Percentiles rank a stretch among this genome's conserved stretches.
Conservation (phyloP, 1,284 basidiomycete species). For the Gymnopus androsaceus region DNA sequence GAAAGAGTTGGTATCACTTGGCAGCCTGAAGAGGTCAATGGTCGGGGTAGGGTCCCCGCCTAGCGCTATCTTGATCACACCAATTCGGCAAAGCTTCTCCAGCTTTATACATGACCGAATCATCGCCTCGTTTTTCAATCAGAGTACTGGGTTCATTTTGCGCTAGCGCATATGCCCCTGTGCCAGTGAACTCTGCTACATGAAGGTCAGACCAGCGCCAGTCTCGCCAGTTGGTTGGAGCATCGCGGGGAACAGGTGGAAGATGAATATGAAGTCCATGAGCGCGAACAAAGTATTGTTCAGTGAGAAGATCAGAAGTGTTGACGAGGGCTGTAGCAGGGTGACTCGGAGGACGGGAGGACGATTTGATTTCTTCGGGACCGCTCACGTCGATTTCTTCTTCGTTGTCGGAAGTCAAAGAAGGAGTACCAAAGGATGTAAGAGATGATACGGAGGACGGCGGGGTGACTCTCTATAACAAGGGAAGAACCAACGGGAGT, state of each 20-base stretch:
- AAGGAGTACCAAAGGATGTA: slow-evolving; percentile 29
- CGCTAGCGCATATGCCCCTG: too few relatives aligned
- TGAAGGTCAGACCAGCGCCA: slow-evolving; percentile 44
- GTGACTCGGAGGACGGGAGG: slow-evolving; percentile 2
- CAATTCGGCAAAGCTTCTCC: too few relatives aligned
- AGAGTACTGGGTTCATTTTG: too few relatives aligned
- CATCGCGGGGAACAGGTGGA: slow-evolving; percentile 17
- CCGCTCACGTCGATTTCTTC: slow-evolving; percentile 20
- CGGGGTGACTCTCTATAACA: slow-evolving; percentile 11
- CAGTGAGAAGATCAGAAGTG: slow-evolving; percentile 24
- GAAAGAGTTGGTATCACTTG: too few relatives aligned
- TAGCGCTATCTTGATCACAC: too few relatives aligned
- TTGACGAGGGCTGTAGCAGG: too few relatives aligned
- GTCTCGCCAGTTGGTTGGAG: slow-evolving; percentile 29
- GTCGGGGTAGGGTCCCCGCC: too few relatives aligned
- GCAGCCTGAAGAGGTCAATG: too few relatives aligned
- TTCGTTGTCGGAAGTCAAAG: slow-evolving; percentile 42
- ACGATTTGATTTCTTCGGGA: background rate
- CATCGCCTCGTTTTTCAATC: too few relatives aligned
- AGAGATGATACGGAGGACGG: slow-evolving; percentile 17
- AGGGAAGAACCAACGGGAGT: background rate
- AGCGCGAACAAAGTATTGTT: slow-evolving; percentile 34
- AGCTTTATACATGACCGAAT: too few relatives aligned
- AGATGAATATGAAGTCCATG: slow-evolving; percentile 29
- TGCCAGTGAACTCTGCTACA: slow-evolving; percentile 27